Base-by-base conservation (phyloP, 148 eudicot genomes). In the Chenopodium berlandieri region DNA sequence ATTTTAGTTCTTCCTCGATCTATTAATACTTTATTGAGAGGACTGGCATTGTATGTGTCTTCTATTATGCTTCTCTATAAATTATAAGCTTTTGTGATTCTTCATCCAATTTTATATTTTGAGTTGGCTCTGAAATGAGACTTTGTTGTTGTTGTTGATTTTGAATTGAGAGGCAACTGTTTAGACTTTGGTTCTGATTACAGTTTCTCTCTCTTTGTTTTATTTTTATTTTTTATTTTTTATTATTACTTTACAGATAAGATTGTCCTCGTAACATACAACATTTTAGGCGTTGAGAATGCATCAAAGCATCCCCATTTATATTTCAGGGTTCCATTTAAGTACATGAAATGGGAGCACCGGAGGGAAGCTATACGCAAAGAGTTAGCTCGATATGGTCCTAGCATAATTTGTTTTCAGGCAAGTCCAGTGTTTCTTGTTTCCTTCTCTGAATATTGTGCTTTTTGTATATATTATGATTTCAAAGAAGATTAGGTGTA, bases 211-310 rank as follows among this genome's bases (percentile, higher is more conserved):
- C 37, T 60, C 8, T 34, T 73, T 54, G 7, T 79, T 67, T 81
- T 34, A 27, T 85, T 83, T 11, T 46, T 40, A 12, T 47, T 47
- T 27, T 27, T 27, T 0, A 0, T 27, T 27, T 27, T 34, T 85
- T 84, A 11, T 46, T 40, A 12, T 47, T 47, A 68, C 80, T 73
- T 44, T 88, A 88, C 97, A 95, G 98, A 92, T 75, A 90, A 81
- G 84, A 65, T 90, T 84, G 89, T 91, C 54, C 72, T 93, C 63
- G 86, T 91, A 74, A 93, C 98, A 17, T 95, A 93, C 87, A 95
- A 95, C 87, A 85, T 95, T 84, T 87, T 95, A 76, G 97, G 94
- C 58, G 97, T 92, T 80, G 92, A 91, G 80, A 95, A 95, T 93
- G 98, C 94, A 69, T 82, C 80, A 70, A 91, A 85, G 73, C 98